Base-by-base conservation (phyloP, 805 yeast species). In the Saccharomycopsis sp. region DNA sequence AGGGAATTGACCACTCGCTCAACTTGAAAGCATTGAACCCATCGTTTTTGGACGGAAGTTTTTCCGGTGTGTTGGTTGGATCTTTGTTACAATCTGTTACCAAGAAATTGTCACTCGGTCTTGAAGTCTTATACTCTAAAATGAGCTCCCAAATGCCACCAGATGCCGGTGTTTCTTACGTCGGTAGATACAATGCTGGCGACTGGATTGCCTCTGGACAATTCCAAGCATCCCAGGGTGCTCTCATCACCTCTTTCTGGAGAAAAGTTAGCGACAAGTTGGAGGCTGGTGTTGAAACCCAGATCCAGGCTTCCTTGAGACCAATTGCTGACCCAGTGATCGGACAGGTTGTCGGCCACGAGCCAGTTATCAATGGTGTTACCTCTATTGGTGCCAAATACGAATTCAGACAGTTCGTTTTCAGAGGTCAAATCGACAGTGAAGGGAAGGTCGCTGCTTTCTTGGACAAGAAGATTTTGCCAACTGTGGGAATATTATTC, bases 301-400 rank as follows among this genome's bases (percentile, higher is more conserved):
- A 87, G 67, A 72, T 90, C 68, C 84, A 84, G 70, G 92, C 95
- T 48, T 79, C 84, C 63, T 78, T 87, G 77, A 78, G 77, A 64
- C 94, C 91, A 70, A 81, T 86, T 64, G 81, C 84, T 57, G 88
- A 85, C 71, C 83, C 86, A 53, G 78, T 88, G 73, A 79, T 85
- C 79, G 89, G 90, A 67, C 79, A 83, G 56, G 87, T 92, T 69
- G 83, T 88, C 63, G 91, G 92, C 61, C 82, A 84, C 66, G 90
- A 89, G 71, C 89, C 96, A 37, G 84, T 86, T 50, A 79, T 91
- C 60, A 97, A 92, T 70, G 98, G 96, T 69, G 80, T 82, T 67
- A 91, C 99, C 66, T 88, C 97, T 61, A 71, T 92, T 58, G 99
- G 97, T 75, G 96, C 97, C 67, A 94, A 92, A 77, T 92, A 92